Evolutionary conservation across 306 rosid genomes (phyloP).

Genomic region (Calophaca sinica): DNA sequence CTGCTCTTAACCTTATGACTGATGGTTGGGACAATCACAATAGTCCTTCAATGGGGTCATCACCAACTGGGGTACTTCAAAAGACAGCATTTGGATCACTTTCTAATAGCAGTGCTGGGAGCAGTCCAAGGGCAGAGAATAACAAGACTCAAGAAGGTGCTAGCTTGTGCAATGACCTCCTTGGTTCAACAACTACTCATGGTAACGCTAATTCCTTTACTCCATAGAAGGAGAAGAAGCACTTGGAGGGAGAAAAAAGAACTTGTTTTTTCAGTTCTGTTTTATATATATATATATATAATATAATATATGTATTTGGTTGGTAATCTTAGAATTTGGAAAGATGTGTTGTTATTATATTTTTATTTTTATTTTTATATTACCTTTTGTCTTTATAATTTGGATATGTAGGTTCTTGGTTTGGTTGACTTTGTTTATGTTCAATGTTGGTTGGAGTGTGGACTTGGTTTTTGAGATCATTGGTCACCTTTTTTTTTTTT

Average conservation of each 20-base stretch:
- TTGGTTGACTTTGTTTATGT: conserved; percentile 33
- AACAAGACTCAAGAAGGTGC: conserved; percentile 68
- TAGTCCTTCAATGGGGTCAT: conserved; percentile 81
- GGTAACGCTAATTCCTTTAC: conserved; percentile 54
- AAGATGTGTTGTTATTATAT: conserved; percentile 19
- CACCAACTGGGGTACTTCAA: conserved; percentile 88
- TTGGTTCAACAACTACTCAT: conserved; percentile 54
- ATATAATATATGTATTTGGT: conserved; percentile 39
- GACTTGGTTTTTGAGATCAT: conserved; percentile 17
- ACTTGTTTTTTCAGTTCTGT: too few species aligned
- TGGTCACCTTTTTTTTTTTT: background rate
- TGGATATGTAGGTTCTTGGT: conserved; percentile 40
- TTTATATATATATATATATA: background rate
- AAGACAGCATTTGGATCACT: conserved; percentile 78
- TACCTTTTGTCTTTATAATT: background rate
- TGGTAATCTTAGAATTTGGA: conserved; percentile 36
- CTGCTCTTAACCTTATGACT: conserved; percentile 79
- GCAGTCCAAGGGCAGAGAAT: conserved; percentile 87
- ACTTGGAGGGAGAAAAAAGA: background rate
- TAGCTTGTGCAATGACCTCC: conserved; percentile 71
- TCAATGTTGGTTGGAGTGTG: conserved; percentile 32
- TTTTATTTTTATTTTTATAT: too few species aligned
- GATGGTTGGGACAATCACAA: conserved; percentile 80
- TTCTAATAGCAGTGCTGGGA: conserved; percentile 91
- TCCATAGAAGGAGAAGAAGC: background rate